Evolutionary conservation across 2,329 filamentous ascomycete species (phyloP), one percentile per base, ranked within the genome.

Genomic region (Nemania sp.): DNA sequence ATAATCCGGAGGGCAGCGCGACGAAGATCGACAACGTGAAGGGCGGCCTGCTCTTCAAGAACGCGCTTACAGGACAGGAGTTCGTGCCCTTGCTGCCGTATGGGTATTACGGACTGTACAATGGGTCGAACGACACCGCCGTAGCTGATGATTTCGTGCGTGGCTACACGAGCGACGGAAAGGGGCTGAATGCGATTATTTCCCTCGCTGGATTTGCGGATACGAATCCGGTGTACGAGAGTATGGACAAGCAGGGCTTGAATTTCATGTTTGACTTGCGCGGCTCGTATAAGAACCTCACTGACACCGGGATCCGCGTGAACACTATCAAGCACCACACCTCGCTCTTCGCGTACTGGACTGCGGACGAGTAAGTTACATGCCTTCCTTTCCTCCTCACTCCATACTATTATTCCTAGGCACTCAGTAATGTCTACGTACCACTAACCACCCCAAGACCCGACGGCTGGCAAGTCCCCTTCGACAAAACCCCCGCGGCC

Each of bases 381-480:
- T 7, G 13, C 35, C n/a, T 27, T 26, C 10, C 22, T 13, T 22
- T 3, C 22, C 45, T 26, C 49, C 22, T 52, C 24, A n/a, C n/a
- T n/a, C n/a, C n/a, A n/a, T n/a, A n/a, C n/a, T n/a, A n/a, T n/a
- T n/a, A n/a, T n/a, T n/a, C n/a, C n/a, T n/a, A n/a, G n/a, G n/a
- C n/a, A n/a, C n/a, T n/a, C n/a, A n/a, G n/a, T n/a, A n/a, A n/a
- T n/a, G n/a, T 22, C 49, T 22, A 54, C 38, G 13, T 26, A 22
- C 7, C 0, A 38, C 52, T 35, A 38, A 61, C 43, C 54, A 58
- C 55, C 27, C 15, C 10, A 58, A 82, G 80, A 70, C 85, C 87
- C 5, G 88, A 89, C 73, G 88, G 88, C 22, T 82, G 82, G 76
- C 82, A 86, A 63, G 83, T 89, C 71, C 83, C 87, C 5, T 82